Evolutionary conservation across 345 rosid genomes (phyloP).

Genomic region (Eutrema heterophyllum): DNA sequence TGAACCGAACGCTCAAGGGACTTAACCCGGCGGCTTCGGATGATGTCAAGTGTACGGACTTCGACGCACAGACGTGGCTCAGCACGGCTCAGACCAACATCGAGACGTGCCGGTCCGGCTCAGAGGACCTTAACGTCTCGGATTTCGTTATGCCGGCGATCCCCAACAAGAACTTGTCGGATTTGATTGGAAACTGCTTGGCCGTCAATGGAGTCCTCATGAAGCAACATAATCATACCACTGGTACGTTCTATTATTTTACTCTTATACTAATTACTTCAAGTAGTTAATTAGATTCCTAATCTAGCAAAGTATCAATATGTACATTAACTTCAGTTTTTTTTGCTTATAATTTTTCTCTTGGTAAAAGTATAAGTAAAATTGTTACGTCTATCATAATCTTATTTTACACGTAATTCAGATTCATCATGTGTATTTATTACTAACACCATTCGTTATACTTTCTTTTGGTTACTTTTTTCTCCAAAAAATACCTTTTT

Average conservation of each 20-base stretch:
- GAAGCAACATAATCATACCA: constrained; percentile 35
- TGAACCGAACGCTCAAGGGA: constrained; percentile 53
- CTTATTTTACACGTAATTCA: neutral
- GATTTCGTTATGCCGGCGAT: constrained; percentile 49
- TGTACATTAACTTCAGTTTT: neutral
- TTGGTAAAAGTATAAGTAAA: neutral
- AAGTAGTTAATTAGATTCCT: neutral
- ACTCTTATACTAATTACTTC: neutral
- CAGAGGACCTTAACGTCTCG: constrained; percentile 52
- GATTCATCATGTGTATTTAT: constrained; percentile 2
- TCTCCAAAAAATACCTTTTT: neutral
- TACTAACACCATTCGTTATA: neutral
- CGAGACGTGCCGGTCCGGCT: constrained; percentile 66
- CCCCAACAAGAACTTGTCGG: constrained; percentile 54
- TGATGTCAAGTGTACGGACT: constrained; percentile 44
- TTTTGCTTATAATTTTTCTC: neutral
- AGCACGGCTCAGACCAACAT: constrained; percentile 78
- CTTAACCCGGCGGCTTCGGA: constrained; percentile 16
- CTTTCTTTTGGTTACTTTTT: neutral
- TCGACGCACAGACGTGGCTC: constrained; percentile 78
- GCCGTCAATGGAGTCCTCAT: constrained; percentile 42
- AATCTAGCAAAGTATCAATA: neutral
- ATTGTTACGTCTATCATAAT: neutral
- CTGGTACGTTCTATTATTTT: constrained; percentile 17
- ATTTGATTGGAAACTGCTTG: constrained; percentile 60